phyloP scores from a whole-genome alignment of 1,284 basidiomycete species.

The Cutaneotrichosporon sp. region DNA sequence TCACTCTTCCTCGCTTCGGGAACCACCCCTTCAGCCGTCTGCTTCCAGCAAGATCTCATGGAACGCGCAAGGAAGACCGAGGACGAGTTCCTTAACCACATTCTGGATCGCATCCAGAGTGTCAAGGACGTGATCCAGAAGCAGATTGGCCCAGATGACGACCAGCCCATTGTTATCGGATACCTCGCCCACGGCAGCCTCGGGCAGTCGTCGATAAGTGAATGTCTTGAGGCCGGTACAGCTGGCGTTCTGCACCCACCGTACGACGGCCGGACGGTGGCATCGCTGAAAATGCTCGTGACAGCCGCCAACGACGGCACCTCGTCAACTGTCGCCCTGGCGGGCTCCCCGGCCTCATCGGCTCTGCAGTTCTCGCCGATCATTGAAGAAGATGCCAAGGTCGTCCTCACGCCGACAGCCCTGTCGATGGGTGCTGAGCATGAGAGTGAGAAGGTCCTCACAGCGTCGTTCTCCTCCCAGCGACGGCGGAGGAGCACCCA shows the following conservation, averaged over 20 bases:
- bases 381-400: constrained; percentile 26
- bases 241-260: constrained; percentile 50
- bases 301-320: constrained; percentile 32
- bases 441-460: constrained; percentile 44
- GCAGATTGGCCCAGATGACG: constrained; percentile 40
- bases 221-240: constrained; percentile 46
- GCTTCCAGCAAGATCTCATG: constrained; percentile 52
- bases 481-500: constrained; percentile 18
- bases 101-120: constrained; percentile 34
- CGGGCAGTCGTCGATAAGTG: constrained; percentile 34
- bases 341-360: not conserved
- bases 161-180: constrained; percentile 44
- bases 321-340: constrained; percentile 14
- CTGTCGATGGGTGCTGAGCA: constrained; percentile 42
- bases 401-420: constrained; percentile 46
- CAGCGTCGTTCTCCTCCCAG: constrained; percentile 9
- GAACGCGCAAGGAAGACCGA: constrained; percentile 46
- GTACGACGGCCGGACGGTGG: constrained; percentile 36
- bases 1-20: constrained; percentile 46
- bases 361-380: constrained; percentile 8
- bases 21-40: constrained; percentile 51
- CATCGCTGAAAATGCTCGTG: constrained; percentile 35
- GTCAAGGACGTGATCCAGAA: constrained; percentile 48
- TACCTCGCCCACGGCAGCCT: constrained; percentile 49
- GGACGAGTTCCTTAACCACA: constrained; percentile 48